Conservation (phyloP, 768 basidiomycete species). For the Collybiopsis confluens region DNA sequence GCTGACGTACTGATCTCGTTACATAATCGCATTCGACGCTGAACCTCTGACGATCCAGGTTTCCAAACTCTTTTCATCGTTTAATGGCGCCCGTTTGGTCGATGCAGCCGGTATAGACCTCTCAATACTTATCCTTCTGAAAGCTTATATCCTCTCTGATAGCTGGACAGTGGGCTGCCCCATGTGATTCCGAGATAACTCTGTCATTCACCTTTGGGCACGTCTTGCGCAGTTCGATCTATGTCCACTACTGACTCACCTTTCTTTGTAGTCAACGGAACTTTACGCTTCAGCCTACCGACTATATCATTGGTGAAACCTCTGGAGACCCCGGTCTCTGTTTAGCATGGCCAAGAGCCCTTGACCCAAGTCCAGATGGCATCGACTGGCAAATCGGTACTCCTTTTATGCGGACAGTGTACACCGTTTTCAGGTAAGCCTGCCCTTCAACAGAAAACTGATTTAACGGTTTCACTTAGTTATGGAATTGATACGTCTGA, state of each 20-base stretch:
- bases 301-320: constrained; percentile 73
- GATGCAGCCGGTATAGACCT: constrained; percentile 38
- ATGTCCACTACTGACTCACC: background rate
- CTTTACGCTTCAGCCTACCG: constrained; percentile 67
- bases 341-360: constrained; percentile 69
- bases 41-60: constrained; percentile 40
- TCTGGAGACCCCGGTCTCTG: constrained; percentile 62
- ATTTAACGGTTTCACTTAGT: constrained; percentile 31
- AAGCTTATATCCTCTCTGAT: no score
- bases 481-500: constrained; percentile 74
- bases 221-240: constrained; percentile 13
- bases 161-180: constrained; percentile 74
- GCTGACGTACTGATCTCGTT: constrained; percentile 51
- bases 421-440: constrained; percentile 69
- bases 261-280: constrained; percentile 32
- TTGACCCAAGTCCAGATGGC: constrained; percentile 63
- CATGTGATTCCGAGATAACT: constrained; percentile 56
- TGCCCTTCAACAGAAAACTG: background rate
- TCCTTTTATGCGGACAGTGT: constrained; percentile 71
- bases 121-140: background rate
- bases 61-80: constrained; percentile 53
- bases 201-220: constrained; percentile 73
- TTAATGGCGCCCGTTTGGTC: constrained; percentile 66
- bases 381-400: constrained; percentile 84
- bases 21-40: background rate